Base-by-base conservation (phyloP, 78 protist species). In the Parvularia atlantis region DNA sequence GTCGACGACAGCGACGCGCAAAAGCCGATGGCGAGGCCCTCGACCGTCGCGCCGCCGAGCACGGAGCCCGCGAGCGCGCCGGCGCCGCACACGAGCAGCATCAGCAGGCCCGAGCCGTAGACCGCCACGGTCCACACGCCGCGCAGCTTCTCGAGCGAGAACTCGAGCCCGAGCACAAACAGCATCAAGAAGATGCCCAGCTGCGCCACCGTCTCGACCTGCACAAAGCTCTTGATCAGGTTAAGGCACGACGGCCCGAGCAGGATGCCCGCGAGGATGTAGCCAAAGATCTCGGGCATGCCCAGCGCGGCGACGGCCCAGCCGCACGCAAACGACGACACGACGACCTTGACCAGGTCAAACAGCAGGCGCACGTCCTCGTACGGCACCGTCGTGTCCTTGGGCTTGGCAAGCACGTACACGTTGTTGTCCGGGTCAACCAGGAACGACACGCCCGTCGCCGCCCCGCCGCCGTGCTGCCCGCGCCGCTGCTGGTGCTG, bases 131-230 rank as follows among this genome's bases (percentile, higher is more conserved):
- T 13, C 48, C 67, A 63, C 46, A 57, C 64, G 58, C n/a, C 26
- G 28, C 22, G 5, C 57, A 77, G 74, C 50, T 70, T 54, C 36
- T 50, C 82, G n/a, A 69, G 20, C 17, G 39, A 70, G 53, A 77
- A 77, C 65, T 77, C 77, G 35, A 69, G 24, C 20, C 82, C 82
- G 10, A 77, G 69, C 30, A 69, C 50, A 37, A 77, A 77, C 54
- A 77, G 43, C 63, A 77, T 77, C 31, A 77, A 68, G 61, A 53
- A 77, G 36, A 77, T 37, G 13, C 82, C 82, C 30, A 77, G 40
- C 52, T 77, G 75, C 1, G 69, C 71, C 5, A 77, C 28, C 0
- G 82, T 77, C 0, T 77, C 74, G 14, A 77, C 28, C 57, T 77
- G 82, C 13, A 77, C 82, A 16, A 68, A 17, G n/a, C 75, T 77